phyloP scores from a whole-genome alignment of 2,329 filamentous ascomycete genomes.

The Aspergillus luchuensis region DNA sequence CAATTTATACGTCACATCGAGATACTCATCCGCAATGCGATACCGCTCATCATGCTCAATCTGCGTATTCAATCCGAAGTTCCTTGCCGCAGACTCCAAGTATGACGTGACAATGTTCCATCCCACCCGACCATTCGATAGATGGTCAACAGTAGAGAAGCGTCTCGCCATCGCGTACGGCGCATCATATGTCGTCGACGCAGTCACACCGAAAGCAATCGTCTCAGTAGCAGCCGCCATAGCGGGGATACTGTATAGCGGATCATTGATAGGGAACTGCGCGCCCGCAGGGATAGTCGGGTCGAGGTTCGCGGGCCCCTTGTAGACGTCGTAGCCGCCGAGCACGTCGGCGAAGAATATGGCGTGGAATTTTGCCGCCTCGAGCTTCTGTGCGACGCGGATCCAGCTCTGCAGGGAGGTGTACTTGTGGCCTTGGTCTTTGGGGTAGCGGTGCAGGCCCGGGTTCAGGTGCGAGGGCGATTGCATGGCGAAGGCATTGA shows the following conservation, averaged over 20 bases:
- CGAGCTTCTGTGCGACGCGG: constrained; percentile 49
- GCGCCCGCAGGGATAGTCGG: constrained; percentile 44
- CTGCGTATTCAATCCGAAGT: constrained; percentile 49
- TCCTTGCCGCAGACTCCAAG: constrained; percentile 51
- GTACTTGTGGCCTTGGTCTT: constrained; percentile 42
- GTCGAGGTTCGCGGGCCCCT: constrained; percentile 42
- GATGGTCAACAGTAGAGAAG: constrained; percentile 57
- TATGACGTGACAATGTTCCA: constrained; percentile 58
- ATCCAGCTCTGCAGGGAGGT: constrained; percentile 52
- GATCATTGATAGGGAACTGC: constrained; percentile 49
- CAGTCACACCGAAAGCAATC: constrained; percentile 55
- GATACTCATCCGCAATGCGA: constrained; percentile 52
- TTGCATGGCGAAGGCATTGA: constrained; percentile 54
- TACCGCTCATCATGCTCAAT: constrained; percentile 55
- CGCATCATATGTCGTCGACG: constrained; percentile 57
- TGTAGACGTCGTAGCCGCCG: constrained; percentile 52
- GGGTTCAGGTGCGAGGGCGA: constrained; percentile 50
- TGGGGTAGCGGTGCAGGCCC: constrained; percentile 42
- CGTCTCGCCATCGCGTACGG: constrained; percentile 58
- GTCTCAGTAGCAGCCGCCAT: constrained; percentile 52
- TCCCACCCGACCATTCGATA: constrained; percentile 54
- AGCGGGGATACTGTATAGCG: constrained; percentile 46
- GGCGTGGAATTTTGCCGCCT: constrained; percentile 53
- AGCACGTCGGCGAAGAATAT: constrained; percentile 56
- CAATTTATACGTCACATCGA: constrained; percentile 50